phyloP scores from a whole-genome alignment of 1,284 basidiomycete species.

The Ustilago lituana region DNA sequence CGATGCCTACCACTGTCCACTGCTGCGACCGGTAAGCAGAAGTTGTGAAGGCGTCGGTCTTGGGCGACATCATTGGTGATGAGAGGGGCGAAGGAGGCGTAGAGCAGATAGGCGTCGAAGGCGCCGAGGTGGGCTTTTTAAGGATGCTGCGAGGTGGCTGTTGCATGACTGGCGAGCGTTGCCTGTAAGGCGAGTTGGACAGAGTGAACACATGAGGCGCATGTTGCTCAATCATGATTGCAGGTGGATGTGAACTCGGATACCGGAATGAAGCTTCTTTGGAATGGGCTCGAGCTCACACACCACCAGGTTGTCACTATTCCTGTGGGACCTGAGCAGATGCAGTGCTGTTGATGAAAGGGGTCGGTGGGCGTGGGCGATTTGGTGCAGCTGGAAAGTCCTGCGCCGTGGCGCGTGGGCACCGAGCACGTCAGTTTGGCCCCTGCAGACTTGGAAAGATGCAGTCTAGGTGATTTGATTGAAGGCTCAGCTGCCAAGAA shows the following conservation, averaged over 20 bases:
- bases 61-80: slow-evolving; percentile 9
- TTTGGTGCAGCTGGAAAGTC: too few relatives aligned
- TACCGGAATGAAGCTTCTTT: background rate
- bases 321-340: too few relatives aligned
- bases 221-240: slow-evolving; percentile 21
- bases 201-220: slow-evolving; percentile 14
- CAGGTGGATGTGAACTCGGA: background rate
- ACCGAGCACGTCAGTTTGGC: too few relatives aligned
- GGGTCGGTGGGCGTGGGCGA: too few relatives aligned
- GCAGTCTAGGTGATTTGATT: too few relatives aligned
- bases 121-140: slow-evolving; percentile 17
- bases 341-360: too few relatives aligned
- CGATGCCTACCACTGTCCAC: slow-evolving; percentile 25
- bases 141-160: slow-evolving; percentile 28
- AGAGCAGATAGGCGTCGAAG: slow-evolving; percentile 1
- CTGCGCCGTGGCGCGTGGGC: too few relatives aligned
- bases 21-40: slow-evolving; percentile 14
- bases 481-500: too few relatives aligned
- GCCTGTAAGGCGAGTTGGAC: slow-evolving; percentile 13
- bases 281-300: background rate
- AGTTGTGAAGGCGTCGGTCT: background rate
- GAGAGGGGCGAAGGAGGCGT: slow-evolving; percentile 4
- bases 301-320: slow-evolving; percentile 1
- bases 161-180: background rate
- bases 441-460: too few relatives aligned